Conservation (phyloP, 257 asterid species). For the Przewalskia tangutica region DNA sequence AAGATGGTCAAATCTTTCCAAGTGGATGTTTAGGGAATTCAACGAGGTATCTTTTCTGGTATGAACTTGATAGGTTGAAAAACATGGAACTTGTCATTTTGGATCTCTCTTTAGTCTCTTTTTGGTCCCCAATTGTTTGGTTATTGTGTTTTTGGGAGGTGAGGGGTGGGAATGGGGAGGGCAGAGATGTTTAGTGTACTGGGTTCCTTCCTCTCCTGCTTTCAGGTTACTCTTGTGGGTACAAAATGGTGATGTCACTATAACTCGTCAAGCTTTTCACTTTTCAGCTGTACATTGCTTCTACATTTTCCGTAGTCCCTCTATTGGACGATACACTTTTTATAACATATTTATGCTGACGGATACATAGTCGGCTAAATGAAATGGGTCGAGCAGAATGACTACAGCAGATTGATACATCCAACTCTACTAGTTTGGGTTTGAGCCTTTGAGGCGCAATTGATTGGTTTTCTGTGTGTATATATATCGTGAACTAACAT, state of each 20-base stretch:
- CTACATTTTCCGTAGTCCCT: background rate
- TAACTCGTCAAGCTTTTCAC: background rate
- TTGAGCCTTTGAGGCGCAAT: background rate
- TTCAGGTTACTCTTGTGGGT: background rate
- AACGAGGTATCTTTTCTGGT: conserved; percentile 59
- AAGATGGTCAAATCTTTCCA: conserved; percentile 96
- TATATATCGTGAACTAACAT: background rate
- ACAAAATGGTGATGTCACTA: background rate
- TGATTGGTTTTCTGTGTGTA: background rate
- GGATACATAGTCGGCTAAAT: background rate
- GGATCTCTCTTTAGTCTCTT: background rate
- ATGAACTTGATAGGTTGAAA: conserved; percentile 1
- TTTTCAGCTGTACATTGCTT: background rate
- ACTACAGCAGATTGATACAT: background rate
- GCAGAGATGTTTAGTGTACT: background rate
- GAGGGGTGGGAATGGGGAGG: background rate
- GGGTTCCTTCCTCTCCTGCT: background rate
- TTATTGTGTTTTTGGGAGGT: background rate
- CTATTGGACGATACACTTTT: background rate
- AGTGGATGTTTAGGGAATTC: conserved; percentile 94
- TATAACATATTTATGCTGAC: background rate
- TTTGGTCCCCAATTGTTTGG: background rate
- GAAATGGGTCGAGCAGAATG: background rate
- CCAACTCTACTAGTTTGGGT: background rate
- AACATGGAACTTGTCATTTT: background rate